Base-by-base conservation (phyloP, 192 early-diverging fungal species). In the Backusella liffmaniae region DNA sequence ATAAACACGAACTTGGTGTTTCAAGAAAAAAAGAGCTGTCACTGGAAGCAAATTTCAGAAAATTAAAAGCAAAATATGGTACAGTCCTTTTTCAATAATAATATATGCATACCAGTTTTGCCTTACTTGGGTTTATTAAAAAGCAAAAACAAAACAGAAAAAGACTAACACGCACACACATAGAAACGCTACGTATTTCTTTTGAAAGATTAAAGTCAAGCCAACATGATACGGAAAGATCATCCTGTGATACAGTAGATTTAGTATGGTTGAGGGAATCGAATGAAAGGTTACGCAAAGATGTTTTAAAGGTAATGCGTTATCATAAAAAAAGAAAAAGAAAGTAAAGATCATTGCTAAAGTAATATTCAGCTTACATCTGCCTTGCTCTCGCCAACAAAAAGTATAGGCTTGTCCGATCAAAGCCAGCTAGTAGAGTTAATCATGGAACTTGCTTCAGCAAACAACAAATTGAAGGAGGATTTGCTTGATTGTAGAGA, bases 391-490 rank as follows among this genome's bases (percentile, higher is more conserved):
- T 37, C 39, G 12, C 37, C 76, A 34, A 62, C 70, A 39, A 56
- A 41, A 32, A 29, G 26, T 70, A 62, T 62, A 62, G 37, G 41
- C 23, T 49, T 44, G 41, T 29, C 69, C 7, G 41, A 72, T 66
- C 53, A 71, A n/a, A 51, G 83, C 37, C 86, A 89, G 73, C 76
- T 89, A 9, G 86, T 86, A 3, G 77, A 78, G 5, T 46, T 87
- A 5, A 89, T 89, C 51, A 89, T 86, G 74, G 86, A 89, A 70
- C 77, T 89, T 3, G 86, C 84, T 32, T 85, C 85, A 8, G 83
- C 88, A 51, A 89, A 87, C 29, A 82, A 85, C 37, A 89, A 85
- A 51, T 46, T 86, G 36, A 83, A 84, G 36, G 78, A 79, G 0
- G 85, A 87, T 8, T 66, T 87, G 13, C 73, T 79, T 10, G 88